phyloP scores from a whole-genome alignment of 768 basidiomycete genomes.

The Pulveroboletus sp. region DNA sequence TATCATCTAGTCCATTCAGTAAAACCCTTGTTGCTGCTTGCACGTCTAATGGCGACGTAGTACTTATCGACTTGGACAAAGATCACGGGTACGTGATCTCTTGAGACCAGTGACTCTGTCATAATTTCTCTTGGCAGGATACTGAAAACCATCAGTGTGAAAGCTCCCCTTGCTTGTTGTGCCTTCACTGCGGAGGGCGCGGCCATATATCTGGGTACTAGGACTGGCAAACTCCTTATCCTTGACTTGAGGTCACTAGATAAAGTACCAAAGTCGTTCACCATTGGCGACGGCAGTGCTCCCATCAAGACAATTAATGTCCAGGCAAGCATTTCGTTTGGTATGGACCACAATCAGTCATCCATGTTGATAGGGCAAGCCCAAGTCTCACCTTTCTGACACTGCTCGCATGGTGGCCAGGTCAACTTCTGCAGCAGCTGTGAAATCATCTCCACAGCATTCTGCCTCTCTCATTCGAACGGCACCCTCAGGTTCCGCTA shows the following conservation, averaged over 20 bases:
- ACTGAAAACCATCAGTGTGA: slow-evolving; percentile 52
- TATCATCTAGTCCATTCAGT: slow-evolving; percentile 71
- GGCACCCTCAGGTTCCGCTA: not conserved
- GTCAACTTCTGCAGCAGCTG: slow-evolving; percentile 7
- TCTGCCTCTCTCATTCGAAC: slow-evolving; percentile 7
- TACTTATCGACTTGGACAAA: slow-evolving; percentile 68
- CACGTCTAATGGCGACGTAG: slow-evolving; percentile 49
- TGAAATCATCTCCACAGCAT: slow-evolving; percentile 9
- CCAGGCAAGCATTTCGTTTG: slow-evolving; percentile 40
- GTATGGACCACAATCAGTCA: not conserved
- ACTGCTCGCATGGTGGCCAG: slow-evolving; percentile 5
- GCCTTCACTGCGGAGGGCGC: slow-evolving; percentile 68
- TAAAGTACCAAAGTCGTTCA: slow-evolving; percentile 53
- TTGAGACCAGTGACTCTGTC: not conserved
- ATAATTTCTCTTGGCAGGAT: slow-evolving; percentile 36
- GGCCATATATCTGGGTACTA: slow-evolving; percentile 60
- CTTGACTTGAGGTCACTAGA: slow-evolving; percentile 64
- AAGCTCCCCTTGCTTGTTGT: slow-evolving; percentile 52
- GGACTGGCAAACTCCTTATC: slow-evolving; percentile 56
- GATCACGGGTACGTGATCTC: slow-evolving; percentile 53
- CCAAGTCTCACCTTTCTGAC: slow-evolving; percentile 10
- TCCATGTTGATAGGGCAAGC: slow-evolving; percentile 11
- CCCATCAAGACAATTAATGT: slow-evolving; percentile 51
- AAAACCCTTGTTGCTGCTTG: slow-evolving; percentile 63
- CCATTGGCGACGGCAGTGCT: slow-evolving; percentile 43